Percentiles rank a stretch among this genome's conserved stretches.
These are phyloP conservation scores for Petasospora rhodanensis DNA, from an alignment of 1,139 yeast genomes.

Conservation along the genomic window DNA sequence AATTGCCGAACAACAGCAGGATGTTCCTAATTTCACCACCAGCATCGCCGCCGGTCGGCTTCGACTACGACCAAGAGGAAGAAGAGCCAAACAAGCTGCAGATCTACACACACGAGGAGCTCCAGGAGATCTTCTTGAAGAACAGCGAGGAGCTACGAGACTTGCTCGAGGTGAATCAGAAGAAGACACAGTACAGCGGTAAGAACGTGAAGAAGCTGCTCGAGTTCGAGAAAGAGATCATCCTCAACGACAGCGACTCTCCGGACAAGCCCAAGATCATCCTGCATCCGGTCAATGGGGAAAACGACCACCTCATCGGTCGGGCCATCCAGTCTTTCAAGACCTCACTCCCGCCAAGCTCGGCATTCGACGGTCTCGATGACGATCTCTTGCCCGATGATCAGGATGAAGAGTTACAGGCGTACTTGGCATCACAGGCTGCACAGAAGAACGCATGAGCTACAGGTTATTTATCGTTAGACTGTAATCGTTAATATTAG, in stretches of 20 bases:
- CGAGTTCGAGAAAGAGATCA: conserved; percentile 19
- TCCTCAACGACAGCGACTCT: conserved; percentile 18
- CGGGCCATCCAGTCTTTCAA: conserved; percentile 22
- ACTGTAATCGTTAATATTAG: too few relatives aligned
- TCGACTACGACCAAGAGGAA: conserved; percentile 33
- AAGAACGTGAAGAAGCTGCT: conserved; percentile 4
- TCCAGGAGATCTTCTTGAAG: conserved; percentile 17
- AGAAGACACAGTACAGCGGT: conserved; percentile 8
- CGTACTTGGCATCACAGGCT: conserved; percentile 5
- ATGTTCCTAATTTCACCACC: conserved; percentile 37
- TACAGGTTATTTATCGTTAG: too few relatives aligned
- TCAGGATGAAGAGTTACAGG: conserved; percentile 10
- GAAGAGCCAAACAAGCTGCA: conserved; percentile 31
- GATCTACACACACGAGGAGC: conserved; percentile 24
- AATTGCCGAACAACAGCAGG: conserved; percentile 30
- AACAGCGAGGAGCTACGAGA: conserved; percentile 17
- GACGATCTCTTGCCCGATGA: conserved; percentile 12
- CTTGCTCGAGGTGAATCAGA: conserved; percentile 12
- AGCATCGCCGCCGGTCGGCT: conserved; percentile 37
- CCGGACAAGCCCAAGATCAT: conserved; percentile 20
- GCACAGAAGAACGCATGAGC: background rate
- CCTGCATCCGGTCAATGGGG: conserved; percentile 23
- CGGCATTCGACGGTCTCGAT: conserved; percentile 30
- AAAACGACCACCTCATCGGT: conserved; percentile 23
- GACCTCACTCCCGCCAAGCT: conserved; percentile 31